Conservation (phyloP, 257 asterid species). For the Jasminum sambac region DNA sequence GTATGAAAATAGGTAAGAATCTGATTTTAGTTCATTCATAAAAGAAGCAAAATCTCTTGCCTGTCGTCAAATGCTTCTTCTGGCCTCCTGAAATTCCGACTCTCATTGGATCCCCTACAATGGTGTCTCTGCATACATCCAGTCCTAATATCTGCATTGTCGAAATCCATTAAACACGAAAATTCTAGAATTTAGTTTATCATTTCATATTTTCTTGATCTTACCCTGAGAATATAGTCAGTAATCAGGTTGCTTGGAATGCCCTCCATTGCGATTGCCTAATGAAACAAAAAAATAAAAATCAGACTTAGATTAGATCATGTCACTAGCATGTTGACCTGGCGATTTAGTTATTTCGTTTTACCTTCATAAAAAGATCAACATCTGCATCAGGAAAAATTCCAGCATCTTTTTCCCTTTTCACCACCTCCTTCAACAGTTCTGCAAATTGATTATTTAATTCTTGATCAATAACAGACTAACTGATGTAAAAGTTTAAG, state of each 20-base stretch:
- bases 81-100: slow-evolving; percentile 80
- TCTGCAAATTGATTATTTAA: slow-evolving; percentile 30
- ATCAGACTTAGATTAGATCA: not conserved
- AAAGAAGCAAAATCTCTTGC: slow-evolving; percentile 19
- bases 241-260: slow-evolving; percentile 52
- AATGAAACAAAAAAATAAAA: not conserved
- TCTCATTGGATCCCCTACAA: slow-evolving; percentile 65
- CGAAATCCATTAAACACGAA: not conserved
- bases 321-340: not conserved
- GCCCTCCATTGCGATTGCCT: slow-evolving; percentile 67
- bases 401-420: slow-evolving; percentile 62
- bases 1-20: slow-evolving; percentile 20
- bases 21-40: not conserved
- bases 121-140: slow-evolving; percentile 56
- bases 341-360: not conserved
- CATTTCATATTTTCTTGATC: slow-evolving; percentile 5
- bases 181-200: not conserved
- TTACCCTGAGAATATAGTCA: slow-evolving; percentile 63
- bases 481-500: not conserved
- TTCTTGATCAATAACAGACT: not conserved
- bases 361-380: slow-evolving; percentile 68
- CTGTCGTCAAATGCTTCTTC: slow-evolving; percentile 63
- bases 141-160: slow-evolving; percentile 56
- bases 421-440: slow-evolving; percentile 51
- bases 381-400: slow-evolving; percentile 51